Conservation (phyloP, 2,329 filamentous ascomycete genomes). For the Anthostomella pinea region DNA sequence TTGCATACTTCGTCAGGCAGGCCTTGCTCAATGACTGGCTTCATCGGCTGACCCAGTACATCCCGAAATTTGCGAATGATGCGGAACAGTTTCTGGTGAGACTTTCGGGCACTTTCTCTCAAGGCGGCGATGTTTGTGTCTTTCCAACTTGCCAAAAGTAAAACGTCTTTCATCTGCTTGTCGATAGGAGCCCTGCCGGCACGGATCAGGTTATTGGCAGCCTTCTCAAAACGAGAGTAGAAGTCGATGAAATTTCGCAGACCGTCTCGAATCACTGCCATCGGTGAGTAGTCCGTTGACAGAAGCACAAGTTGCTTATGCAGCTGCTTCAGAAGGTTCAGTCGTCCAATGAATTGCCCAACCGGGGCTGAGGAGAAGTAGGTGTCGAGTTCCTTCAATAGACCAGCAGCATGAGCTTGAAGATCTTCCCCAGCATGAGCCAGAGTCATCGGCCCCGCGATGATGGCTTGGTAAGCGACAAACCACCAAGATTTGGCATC, state of each 20-base stretch:
- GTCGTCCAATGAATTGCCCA: constrained; percentile 74
- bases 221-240: constrained; percentile 67
- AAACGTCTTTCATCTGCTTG: constrained; percentile 88
- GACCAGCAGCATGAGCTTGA: constrained; percentile 59
- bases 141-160: constrained; percentile 94
- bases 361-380: constrained; percentile 79
- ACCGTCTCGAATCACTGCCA: constrained; percentile 60
- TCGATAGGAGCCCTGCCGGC: constrained; percentile 74
- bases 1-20: constrained; percentile 49
- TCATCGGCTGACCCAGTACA: constrained; percentile 73
- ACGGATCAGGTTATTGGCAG: constrained; percentile 62
- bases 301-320: constrained; percentile 64
- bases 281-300: constrained; percentile 52
- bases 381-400: constrained; percentile 72
- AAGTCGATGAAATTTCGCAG: constrained; percentile 75
- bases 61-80: constrained; percentile 86
- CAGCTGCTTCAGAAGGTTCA: constrained; percentile 66
- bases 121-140: constrained; percentile 92
- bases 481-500: constrained; percentile 95
- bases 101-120: constrained; percentile 82
- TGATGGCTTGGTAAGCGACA: constrained; percentile 84
- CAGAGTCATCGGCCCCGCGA: constrained; percentile 71
- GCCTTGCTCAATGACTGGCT: constrained; percentile 57
- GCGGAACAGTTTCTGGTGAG: constrained; percentile 88
- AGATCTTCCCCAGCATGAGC: constrained; percentile 58